Evolutionary conservation across 352 stramenopile genomes (phyloP).

Genomic region (Phytopythium delawarense): DNA sequence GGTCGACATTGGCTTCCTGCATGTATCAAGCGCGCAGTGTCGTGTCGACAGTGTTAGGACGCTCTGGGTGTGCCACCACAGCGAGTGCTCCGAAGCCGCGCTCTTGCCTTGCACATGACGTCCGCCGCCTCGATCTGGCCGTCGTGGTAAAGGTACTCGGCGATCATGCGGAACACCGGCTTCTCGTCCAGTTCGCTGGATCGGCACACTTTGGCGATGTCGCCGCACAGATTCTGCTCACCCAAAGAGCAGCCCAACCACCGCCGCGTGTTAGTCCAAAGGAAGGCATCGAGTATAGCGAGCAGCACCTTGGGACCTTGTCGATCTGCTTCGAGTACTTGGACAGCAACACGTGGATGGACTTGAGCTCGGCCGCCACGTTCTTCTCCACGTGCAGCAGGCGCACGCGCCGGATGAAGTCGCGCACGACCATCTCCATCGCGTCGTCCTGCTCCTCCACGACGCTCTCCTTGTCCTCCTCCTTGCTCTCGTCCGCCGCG

Average conservation of each 20-base stretch:
- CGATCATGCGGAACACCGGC: constrained; percentile 59
- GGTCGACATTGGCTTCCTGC: constrained; percentile 56
- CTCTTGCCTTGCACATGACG: constrained; percentile 52
- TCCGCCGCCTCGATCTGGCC: constrained; percentile 72
- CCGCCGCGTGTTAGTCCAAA: background rate
- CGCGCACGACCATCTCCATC: constrained; percentile 57
- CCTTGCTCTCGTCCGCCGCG: constrained; percentile 19
- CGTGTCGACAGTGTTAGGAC: background rate
- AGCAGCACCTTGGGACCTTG: constrained; percentile 34
- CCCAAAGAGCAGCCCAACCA: background rate
- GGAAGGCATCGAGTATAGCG: background rate
- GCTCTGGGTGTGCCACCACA: background rate
- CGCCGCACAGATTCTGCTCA: constrained; percentile 45
- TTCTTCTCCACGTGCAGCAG: constrained; percentile 73
- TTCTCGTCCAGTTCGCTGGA: constrained; percentile 60
- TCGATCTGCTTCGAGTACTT: constrained; percentile 82
- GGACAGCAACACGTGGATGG: constrained; percentile 62
- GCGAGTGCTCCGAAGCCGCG: background rate
- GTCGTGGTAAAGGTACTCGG: constrained; percentile 78
- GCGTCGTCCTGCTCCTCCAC: constrained; percentile 56
- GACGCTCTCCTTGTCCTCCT: constrained; percentile 10
- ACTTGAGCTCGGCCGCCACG: constrained; percentile 59
- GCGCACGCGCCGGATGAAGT: constrained; percentile 61
- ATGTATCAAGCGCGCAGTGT: constrained; percentile 2
- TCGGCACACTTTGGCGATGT: constrained; percentile 64